These are phyloP conservation scores for Acanthamoeba royreba DNA, from an alignment of 208 protist genomes.

Conservation along the genomic window DNA sequence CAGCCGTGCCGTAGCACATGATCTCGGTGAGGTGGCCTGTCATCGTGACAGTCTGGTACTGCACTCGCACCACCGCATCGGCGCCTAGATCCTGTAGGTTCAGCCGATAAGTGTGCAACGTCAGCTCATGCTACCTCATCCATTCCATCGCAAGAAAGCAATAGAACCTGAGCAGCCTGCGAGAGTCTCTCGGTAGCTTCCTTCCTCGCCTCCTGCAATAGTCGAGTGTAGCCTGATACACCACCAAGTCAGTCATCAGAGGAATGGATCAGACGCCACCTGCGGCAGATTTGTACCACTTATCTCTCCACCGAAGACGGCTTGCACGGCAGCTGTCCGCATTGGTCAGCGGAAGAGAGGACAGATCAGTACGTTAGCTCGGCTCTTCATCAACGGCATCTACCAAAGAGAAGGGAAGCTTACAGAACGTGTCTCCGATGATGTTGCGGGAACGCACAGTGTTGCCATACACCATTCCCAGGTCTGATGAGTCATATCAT, in stretches of 20 bases:
- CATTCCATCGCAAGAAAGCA: neutral
- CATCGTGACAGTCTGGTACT: neutral
- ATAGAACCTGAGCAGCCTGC: neutral
- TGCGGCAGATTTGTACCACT: neutral
- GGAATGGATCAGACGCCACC: neutral
- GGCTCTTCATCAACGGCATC: neutral
- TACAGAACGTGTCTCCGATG: neutral
- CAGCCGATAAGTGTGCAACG: neutral
- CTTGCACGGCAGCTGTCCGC: neutral
- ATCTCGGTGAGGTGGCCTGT: neutral
- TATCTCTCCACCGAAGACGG: neutral
- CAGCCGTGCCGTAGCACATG: constrained; percentile 13
- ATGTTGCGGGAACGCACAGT: neutral
- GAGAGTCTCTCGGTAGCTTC: neutral
- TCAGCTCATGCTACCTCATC: neutral
- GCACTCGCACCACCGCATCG: neutral
- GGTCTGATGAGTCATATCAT: neutral
- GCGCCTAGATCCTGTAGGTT: neutral
- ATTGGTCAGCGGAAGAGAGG: neutral
- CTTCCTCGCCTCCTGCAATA: constrained; percentile 1
- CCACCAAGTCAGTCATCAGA: neutral
- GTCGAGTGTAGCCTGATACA: neutral
- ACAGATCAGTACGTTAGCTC: neutral
- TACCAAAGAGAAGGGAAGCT: neutral
- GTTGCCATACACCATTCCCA: constrained; percentile 9